A percentile compares a stretch with the other conserved stretches of the same genome.
phyloP scores from a whole-genome alignment of 208 protist species.

The Leishmania gerbilli region DNA sequence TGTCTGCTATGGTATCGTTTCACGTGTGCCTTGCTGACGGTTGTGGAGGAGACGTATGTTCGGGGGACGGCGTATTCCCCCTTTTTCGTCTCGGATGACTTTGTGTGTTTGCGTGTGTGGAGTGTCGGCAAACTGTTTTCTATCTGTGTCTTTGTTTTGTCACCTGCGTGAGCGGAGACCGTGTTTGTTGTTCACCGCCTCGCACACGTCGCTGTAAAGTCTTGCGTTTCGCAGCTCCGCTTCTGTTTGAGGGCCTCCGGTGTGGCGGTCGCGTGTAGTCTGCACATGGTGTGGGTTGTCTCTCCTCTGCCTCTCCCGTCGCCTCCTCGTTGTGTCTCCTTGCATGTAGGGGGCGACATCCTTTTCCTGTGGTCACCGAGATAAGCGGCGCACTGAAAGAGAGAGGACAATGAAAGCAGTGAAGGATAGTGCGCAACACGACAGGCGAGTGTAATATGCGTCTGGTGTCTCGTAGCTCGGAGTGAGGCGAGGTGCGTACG shows the following conservation, averaged over 20 bases:
- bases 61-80: too few relatives aligned
- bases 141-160: too few relatives aligned
- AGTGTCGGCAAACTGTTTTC: too few relatives aligned
- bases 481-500: not conserved
- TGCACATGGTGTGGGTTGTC: not conserved
- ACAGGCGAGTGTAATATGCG: not conserved
- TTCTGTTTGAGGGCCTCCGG: not conserved
- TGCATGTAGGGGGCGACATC: not conserved
- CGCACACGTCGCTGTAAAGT: too few relatives aligned
- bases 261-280: not conserved
- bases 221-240: too few relatives aligned
- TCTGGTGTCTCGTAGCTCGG: not conserved
- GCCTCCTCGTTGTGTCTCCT: not conserved
- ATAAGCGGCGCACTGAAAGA: too few relatives aligned
- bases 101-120: too few relatives aligned
- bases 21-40: not conserved
- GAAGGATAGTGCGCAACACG: not conserved
- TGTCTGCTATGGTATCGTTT: not conserved
- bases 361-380: not conserved
- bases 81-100: too few relatives aligned
- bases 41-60: too few relatives aligned
- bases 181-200: not conserved
- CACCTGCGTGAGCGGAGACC: too few relatives aligned
- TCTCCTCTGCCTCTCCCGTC: too few relatives aligned
- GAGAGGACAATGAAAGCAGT: not conserved